phyloP scores from a whole-genome alignment of 2,329 filamentous ascomycete genomes.

The Camillea tinctor region DNA sequence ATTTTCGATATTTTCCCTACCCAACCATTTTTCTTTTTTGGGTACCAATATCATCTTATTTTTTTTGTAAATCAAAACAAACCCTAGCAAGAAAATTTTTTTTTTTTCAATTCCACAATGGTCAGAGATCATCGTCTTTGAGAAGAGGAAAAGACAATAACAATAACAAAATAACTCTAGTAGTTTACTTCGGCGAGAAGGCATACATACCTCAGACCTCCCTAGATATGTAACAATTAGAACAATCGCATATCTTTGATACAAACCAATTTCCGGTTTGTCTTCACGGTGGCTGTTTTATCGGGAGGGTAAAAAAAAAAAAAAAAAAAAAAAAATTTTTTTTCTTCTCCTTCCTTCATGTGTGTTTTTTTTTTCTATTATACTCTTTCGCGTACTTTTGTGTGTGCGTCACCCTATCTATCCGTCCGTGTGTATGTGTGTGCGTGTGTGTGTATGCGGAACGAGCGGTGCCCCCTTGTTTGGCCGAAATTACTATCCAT shows the following conservation, averaged over 20 bases:
- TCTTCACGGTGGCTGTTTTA: neutral
- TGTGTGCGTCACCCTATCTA: neutral
- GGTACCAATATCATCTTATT: neutral
- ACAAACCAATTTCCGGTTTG: neutral
- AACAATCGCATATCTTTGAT: neutral
- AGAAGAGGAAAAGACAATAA: neutral
- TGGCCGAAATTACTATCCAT: slow-evolving; percentile 1
- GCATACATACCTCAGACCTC: neutral
- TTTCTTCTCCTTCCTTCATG: too few relatives aligned
- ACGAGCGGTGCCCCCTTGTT: neutral
- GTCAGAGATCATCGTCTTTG: neutral
- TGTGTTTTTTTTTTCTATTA: neutral
- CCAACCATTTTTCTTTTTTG: neutral
- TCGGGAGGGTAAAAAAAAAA: too few relatives aligned
- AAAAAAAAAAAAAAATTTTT: too few relatives aligned
- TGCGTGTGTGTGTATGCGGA: neutral
- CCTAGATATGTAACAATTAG: neutral
- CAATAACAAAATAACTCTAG: neutral
- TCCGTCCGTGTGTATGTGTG: neutral
- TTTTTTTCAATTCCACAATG: neutral
- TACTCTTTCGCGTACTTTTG: neutral
- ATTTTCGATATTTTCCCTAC: neutral
- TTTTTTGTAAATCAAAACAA: neutral
- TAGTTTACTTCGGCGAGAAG: neutral
- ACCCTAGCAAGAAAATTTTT: neutral